phyloP scores from a whole-genome alignment of 768 basidiomycete genomes.

The Flagelloscypha sp. region DNA sequence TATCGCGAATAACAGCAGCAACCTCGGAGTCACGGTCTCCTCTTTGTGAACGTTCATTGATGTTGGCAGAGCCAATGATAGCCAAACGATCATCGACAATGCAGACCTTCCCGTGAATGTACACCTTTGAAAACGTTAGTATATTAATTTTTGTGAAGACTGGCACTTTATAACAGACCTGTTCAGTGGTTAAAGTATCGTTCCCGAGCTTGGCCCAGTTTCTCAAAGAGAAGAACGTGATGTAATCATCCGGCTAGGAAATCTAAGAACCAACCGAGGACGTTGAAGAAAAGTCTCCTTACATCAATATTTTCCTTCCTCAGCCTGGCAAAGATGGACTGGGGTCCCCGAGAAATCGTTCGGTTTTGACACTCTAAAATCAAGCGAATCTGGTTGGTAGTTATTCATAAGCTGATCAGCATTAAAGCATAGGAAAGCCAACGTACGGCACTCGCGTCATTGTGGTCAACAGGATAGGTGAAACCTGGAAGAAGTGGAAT shows the following conservation, averaged over 20 bases:
- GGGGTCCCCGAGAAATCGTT: constrained; percentile 78
- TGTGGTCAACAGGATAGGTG: constrained; percentile 84
- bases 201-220: constrained; percentile 90
- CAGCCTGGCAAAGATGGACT: constrained; percentile 84
- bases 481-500: constrained; percentile 93
- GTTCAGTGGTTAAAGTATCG: constrained; percentile 80
- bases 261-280: constrained; percentile 6
- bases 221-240: constrained; percentile 82
- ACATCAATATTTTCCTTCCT: constrained; percentile 86
- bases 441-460: constrained; percentile 85
- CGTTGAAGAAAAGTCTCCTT: constrained; percentile 15
- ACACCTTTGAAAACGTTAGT: constrained; percentile 43
- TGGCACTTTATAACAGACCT: constrained; percentile 34
- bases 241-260: constrained; percentile 83
- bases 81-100: constrained; percentile 92
- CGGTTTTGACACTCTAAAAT: constrained; percentile 94
- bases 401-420: constrained; percentile 2
- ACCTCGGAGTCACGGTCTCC: constrained; percentile 97
- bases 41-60: constrained; percentile 93
- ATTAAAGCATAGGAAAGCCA: neutral
- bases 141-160: neutral
- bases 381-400: constrained; percentile 62
- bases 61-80: constrained; percentile 94
- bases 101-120: constrained; percentile 83
- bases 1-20: constrained; percentile 88